A percentile compares a stretch with the other conserved stretches of the same genome.
These are phyloP conservation scores for Rosa lucieae DNA, from an alignment of 306 rosid species.

Conservation along the genomic window DNA sequence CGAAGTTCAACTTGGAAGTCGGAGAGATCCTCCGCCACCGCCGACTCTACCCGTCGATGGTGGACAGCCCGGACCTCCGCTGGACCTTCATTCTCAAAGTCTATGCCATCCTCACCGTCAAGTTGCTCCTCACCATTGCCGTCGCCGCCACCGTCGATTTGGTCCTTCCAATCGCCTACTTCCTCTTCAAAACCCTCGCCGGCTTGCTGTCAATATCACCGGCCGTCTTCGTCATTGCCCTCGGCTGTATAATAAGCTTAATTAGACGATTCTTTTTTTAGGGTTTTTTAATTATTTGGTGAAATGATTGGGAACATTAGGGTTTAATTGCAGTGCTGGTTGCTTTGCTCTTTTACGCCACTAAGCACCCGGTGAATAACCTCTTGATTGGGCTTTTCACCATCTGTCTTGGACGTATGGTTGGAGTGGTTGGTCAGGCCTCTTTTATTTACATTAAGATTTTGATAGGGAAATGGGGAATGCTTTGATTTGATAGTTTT, in stretches of 20 bases:
- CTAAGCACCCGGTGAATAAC: constrained; percentile 49
- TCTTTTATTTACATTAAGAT: too few relatives aligned
- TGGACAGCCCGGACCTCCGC: constrained; percentile 45
- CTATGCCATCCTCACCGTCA: constrained; percentile 36
- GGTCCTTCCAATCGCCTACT: constrained; percentile 13
- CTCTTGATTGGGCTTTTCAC: constrained; percentile 36
- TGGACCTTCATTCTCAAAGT: constrained; percentile 63
- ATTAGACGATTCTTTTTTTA: too few relatives aligned
- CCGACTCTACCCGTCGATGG: constrained; percentile 25
- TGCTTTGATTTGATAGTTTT: too few relatives aligned
- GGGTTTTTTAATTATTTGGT: too few relatives aligned
- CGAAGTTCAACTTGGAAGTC: too few relatives aligned
- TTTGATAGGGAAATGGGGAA: too few relatives aligned
- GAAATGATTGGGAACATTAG: too few relatives aligned
- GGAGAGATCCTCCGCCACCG: too few relatives aligned
- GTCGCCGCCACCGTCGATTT: constrained; percentile 32
- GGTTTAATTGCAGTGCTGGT: constrained; percentile 31
- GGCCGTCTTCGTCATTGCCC: too few relatives aligned
- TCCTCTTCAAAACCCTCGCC: constrained; percentile 9
- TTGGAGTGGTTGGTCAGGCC: constrained; percentile 20
- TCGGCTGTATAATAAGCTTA: too few relatives aligned
- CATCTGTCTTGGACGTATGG: constrained; percentile 31
- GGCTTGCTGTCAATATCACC: too few relatives aligned
- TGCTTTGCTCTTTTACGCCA: constrained; percentile 33
- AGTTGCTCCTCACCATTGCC: constrained; percentile 36